Evolutionary conservation across 164 flowering plant genomes (phyloP), one percentile per base, ranked within the genome.

Genomic region (Kingdonia uniflora): DNA sequence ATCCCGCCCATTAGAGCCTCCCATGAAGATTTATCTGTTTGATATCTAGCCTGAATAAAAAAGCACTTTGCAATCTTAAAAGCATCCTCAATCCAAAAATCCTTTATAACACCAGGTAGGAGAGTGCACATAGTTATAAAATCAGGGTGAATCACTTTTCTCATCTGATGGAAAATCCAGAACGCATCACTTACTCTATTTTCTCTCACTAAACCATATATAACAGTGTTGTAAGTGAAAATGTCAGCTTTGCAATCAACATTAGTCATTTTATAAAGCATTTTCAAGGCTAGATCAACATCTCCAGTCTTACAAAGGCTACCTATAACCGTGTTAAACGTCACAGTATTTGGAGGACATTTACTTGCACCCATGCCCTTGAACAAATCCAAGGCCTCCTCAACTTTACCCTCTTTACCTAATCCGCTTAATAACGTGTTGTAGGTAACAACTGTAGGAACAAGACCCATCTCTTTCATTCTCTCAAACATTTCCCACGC

Each of bases 151-250:
- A 78, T 46, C 37, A 47, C 24, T 59, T 92, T 92, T 58, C 66
- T 84, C 98, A 92, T 82, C 72, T 82, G 94, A 74, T 78, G 76
- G 73, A 84, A 92, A 60, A 87, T 19, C 81, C 81, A 85, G 55
- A 87, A 71, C 35, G 96, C 98, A 33, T 76, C 73, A 52, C 47
- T 23, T 23, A 71, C 65, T 67, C 81, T 76, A 44, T 71, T 63
- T 42, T 70, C 80, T 63, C 71, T 82, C 19, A 70, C 67, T 22
- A 87, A 69, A 7, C 96, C 96, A 70, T 74, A 69, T 14, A 91
- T 87, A 42, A 85, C 41, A 15, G 82, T 85, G 73, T 91, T 87
- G 65, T 85, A 91, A 55, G 90, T 87, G 51, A 76, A 55, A 65
- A 82, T 74, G 72, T 91, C 96, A 14, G 95, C 95, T 12, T 25